Evolutionary conservation across 768 basidiomycete genomes (phyloP).

Genomic region (Boletus vinaceobasis): DNA sequence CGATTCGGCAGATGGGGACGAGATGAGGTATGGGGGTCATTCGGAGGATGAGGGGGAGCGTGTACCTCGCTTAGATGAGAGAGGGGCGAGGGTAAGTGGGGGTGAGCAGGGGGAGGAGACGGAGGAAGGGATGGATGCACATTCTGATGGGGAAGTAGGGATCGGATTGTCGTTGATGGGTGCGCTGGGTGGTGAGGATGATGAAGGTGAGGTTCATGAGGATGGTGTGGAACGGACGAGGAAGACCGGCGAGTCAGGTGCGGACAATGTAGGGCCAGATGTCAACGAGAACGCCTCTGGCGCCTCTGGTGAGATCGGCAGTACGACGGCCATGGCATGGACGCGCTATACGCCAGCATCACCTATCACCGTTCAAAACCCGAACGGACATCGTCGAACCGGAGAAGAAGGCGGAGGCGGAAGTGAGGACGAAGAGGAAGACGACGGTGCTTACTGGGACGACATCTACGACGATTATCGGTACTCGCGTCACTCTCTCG

Average conservation of each 20-base stretch:
- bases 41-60: constrained; percentile 11
- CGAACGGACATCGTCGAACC: neutral
- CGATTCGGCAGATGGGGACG: constrained; percentile 10
- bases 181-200: constrained; percentile 38
- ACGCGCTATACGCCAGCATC: constrained; percentile 28
- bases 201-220: constrained; percentile 15
- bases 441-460: constrained; percentile 53
- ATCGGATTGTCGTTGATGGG: constrained; percentile 69
- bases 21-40: neutral
- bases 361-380: constrained; percentile 9
- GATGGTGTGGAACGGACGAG: constrained; percentile 3
- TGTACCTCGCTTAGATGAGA: neutral
- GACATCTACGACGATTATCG: constrained; percentile 83
- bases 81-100: neutral
- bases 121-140: constrained; percentile 20
- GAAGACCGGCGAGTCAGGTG: neutral
- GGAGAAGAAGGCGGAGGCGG: constrained; percentile 10
- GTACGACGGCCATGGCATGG: constrained; percentile 24
- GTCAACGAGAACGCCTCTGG: constrained; percentile 1
- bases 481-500: constrained; percentile 61
- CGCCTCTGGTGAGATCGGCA: neutral
- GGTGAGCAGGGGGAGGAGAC: neutral
- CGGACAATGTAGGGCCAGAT: constrained; percentile 2
- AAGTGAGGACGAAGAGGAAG: constrained; percentile 23
- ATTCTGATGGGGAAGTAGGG: constrained; percentile 60